Evolutionary conservation across 345 rosid species (phyloP).

Genomic region (Syzygium jambos): DNA sequence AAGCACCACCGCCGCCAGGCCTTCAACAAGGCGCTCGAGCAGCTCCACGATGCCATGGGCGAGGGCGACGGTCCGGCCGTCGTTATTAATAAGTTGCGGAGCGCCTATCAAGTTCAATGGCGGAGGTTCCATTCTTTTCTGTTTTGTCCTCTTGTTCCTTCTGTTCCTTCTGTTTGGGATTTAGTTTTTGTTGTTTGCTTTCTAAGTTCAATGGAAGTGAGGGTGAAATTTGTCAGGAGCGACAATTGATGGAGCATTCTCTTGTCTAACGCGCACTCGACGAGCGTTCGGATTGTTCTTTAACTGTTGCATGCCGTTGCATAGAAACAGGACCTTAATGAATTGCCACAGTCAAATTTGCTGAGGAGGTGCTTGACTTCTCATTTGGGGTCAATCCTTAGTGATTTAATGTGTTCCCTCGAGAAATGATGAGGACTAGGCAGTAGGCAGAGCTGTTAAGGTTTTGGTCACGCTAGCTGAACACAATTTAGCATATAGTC

Average conservation of each 20-base stretch:
- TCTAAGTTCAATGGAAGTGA: background rate
- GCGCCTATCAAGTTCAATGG: conserved; percentile 56
- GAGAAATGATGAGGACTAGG: background rate
- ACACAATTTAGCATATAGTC: background rate
- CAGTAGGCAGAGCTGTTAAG: background rate
- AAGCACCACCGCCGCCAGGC: conserved; percentile 47
- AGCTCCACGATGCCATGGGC: conserved; percentile 51
- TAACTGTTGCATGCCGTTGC: background rate
- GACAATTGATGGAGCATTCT: background rate
- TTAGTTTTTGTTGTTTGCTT: too few relatives aligned
- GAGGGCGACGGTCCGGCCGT: conserved; percentile 62
- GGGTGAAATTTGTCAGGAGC: background rate
- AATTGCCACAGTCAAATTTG: background rate
- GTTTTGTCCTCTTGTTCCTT: too few relatives aligned
- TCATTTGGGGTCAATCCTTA: background rate
- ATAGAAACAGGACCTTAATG: background rate
- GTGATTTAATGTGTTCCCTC: conserved; percentile 21
- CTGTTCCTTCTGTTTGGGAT: too few relatives aligned
- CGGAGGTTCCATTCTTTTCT: too few relatives aligned
- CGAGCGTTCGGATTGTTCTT: background rate
- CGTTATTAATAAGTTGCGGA: conserved; percentile 56
- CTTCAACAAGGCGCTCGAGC: conserved; percentile 79
- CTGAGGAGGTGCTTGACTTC: background rate
- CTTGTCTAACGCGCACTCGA: background rate
- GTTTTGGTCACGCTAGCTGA: background rate